A percentile compares a stretch with the other conserved stretches of the same genome.
Evolutionary conservation across 2,329 filamentous ascomycete genomes (phyloP).

Genomic region (Sclerotinia trifoliorum): DNA sequence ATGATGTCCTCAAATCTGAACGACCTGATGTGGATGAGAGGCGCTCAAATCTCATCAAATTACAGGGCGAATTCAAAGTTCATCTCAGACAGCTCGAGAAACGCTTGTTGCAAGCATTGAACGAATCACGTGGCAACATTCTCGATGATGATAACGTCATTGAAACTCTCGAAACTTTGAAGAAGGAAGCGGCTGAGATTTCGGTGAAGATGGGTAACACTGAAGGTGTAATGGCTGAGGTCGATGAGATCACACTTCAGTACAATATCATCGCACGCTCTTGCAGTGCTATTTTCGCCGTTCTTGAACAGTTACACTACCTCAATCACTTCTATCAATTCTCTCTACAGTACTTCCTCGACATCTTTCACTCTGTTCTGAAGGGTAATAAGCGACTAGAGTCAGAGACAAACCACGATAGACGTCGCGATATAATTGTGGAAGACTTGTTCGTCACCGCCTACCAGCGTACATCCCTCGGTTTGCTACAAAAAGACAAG

Average conservation of each 20-base stretch:
- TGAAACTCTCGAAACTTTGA: conserved; percentile 93
- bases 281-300: conserved; percentile 95
- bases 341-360: conserved; percentile 95
- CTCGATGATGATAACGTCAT: conserved; percentile 98
- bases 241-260: conserved; percentile 91
- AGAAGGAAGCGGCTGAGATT: conserved; percentile 96
- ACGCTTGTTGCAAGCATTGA: conserved; percentile 87
- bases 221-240: conserved; percentile 96
- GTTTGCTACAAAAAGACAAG: conserved; percentile 88
- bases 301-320: conserved; percentile 94
- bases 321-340: conserved; percentile 99
- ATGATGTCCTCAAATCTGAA: conserved; percentile 96
- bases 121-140: conserved; percentile 96
- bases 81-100: conserved; percentile 95
- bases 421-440: conserved; percentile 84
- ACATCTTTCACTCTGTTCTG: conserved; percentile 94
- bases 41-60: conserved; percentile 94
- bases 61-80: conserved; percentile 99
- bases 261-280: conserved; percentile 92
- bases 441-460: conserved; percentile 87
- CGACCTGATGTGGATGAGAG: conserved; percentile 95
- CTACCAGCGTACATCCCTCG: conserved; percentile 90
- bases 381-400: conserved; percentile 73
- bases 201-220: conserved; percentile 95
- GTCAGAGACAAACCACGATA: conserved; percentile 70